These are phyloP conservation scores for Tricholomella constricta DNA, from an alignment of 768 basidiomycete genomes.

Conservation along the genomic window DNA sequence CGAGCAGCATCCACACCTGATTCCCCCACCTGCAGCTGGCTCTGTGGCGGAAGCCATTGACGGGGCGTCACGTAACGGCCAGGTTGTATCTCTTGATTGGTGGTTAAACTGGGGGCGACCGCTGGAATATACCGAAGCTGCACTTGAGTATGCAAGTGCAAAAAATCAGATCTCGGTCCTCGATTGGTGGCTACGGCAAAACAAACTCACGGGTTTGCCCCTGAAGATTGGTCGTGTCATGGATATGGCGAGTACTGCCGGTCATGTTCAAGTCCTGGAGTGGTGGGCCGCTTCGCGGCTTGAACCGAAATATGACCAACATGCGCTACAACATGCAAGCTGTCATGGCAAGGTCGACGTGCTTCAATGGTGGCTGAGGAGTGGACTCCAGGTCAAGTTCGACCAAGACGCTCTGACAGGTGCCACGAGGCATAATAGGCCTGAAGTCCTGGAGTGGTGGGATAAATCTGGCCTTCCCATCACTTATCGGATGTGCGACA, in stretches of 20 bases:
- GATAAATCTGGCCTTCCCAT: slow-evolving; percentile 74
- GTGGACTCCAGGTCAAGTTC: slow-evolving; percentile 75
- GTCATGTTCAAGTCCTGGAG: slow-evolving; percentile 72
- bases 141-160: slow-evolving; percentile 77
- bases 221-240: slow-evolving; percentile 85
- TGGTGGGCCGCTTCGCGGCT: slow-evolving; percentile 85
- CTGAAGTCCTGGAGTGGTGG: slow-evolving; percentile 90
- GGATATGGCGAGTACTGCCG: slow-evolving; percentile 82
- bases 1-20: slow-evolving; percentile 59
- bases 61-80: slow-evolving; percentile 76
- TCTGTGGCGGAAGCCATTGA: slow-evolving; percentile 74
- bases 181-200: slow-evolving; percentile 80
- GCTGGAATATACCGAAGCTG: slow-evolving; percentile 77
- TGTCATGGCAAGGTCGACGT: slow-evolving; percentile 80
- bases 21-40: slow-evolving; percentile 54
- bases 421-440: slow-evolving; percentile 80
- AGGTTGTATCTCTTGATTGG: slow-evolving; percentile 78
- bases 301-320: slow-evolving; percentile 76
- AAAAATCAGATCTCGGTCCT: slow-evolving; percentile 77
- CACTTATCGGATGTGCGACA: slow-evolving; percentile 88
- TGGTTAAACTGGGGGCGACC: slow-evolving; percentile 69
- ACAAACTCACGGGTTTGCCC: slow-evolving; percentile 47
- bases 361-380: slow-evolving; percentile 81
- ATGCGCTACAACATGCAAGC: slow-evolving; percentile 77
- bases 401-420: slow-evolving; percentile 79